Conservation (phyloP, 257 asterid genomes). For the Fraxinus excelsior region DNA sequence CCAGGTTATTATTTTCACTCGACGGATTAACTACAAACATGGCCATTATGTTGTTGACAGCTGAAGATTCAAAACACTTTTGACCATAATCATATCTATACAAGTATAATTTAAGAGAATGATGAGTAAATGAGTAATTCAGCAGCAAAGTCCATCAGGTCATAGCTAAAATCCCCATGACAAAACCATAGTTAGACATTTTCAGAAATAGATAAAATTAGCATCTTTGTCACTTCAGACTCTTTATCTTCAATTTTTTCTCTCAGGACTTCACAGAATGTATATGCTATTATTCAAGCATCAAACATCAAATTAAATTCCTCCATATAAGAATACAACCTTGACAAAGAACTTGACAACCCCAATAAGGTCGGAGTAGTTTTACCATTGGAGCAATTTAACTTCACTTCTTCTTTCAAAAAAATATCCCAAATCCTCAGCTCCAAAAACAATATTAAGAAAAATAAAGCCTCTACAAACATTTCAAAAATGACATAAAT, state of each 20-base stretch:
- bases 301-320: neutral
- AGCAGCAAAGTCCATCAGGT: slow-evolving; percentile 17
- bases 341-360: slow-evolving; percentile 80
- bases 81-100: neutral
- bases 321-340: slow-evolving; percentile 45
- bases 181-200: slow-evolving; percentile 2
- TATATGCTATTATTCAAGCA: neutral
- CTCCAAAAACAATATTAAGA: slow-evolving; percentile 11
- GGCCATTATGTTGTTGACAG: neutral
- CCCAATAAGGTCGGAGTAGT: slow-evolving; percentile 77
- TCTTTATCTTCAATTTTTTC: neutral
- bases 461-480: neutral
- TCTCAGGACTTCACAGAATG: neutral
- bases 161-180: neutral
- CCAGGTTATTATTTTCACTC: neutral
- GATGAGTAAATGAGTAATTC: slow-evolving; percentile 11
- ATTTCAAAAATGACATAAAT: neutral
- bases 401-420: slow-evolving; percentile 78
- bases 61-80: neutral
- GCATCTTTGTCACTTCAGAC: slow-evolving; percentile 3
- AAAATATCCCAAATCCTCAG: slow-evolving; percentile 77
- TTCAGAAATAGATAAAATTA: slow-evolving; percentile 10
- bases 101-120: neutral
- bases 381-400: slow-evolving; percentile 46
- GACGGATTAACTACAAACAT: neutral